A percentile compares a stretch with the other conserved stretches of the same genome.
These are phyloP conservation scores for Candolleomyces aberdarensis DNA, from an alignment of 768 basidiomycete genomes.

Conservation along the genomic window DNA sequence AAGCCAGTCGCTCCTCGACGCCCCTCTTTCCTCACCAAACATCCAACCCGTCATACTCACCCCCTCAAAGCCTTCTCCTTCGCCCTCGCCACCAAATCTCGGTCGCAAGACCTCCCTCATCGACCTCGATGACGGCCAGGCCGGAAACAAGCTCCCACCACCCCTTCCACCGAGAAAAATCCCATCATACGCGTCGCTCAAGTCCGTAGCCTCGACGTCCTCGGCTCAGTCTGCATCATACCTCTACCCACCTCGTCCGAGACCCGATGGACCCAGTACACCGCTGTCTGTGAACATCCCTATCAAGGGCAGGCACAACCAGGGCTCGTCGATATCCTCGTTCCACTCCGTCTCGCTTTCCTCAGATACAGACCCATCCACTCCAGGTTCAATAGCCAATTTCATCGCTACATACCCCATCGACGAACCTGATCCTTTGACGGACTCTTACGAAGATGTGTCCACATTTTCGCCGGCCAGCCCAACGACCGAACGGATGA, in stretches of 20 bases:
- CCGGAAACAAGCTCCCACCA: conserved; percentile 47
- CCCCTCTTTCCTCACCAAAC: conserved; percentile 45
- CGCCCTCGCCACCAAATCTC: conserved; percentile 48
- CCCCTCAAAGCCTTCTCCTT: conserved; percentile 34
- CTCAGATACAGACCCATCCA: conserved; percentile 50
- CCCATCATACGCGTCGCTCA: conserved; percentile 49
- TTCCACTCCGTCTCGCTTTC: conserved; percentile 84
- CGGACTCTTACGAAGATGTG: conserved; percentile 72
- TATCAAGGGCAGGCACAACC: conserved; percentile 40
- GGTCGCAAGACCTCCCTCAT: conserved; percentile 59
- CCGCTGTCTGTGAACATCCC: conserved; percentile 18
- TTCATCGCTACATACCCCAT: conserved; percentile 45
- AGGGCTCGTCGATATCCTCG: conserved; percentile 73
- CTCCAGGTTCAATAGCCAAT: conserved; percentile 39
- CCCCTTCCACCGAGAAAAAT: conserved; percentile 63
- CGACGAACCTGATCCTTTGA: conserved; percentile 51
- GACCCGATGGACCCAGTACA: conserved; percentile 52
- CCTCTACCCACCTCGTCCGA: conserved; percentile 32
- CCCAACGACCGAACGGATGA: conserved; percentile 43
- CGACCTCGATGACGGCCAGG: conserved; percentile 72
- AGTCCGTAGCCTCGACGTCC: conserved; percentile 35
- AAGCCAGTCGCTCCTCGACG: conserved; percentile 33
- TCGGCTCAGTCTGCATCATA: conserved; percentile 22
- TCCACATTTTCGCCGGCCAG: conserved; percentile 52
- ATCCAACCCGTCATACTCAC: conserved; percentile 38